These are phyloP conservation scores for Aspergillus novoparasiticus DNA, from an alignment of 2,329 filamentous ascomycete genomes.

Conservation along the genomic window DNA sequence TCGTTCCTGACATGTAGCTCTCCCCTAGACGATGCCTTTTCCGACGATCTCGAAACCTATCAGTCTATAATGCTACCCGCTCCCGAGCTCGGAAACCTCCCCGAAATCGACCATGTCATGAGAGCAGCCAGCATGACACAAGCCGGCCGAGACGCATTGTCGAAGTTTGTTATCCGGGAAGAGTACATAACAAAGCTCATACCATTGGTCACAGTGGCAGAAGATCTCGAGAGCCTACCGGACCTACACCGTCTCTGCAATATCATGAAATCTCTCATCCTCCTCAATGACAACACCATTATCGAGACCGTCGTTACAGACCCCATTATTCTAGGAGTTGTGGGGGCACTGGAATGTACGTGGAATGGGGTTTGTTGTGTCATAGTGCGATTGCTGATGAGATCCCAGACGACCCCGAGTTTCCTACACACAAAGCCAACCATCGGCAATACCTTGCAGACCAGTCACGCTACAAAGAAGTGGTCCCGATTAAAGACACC, in stretches of 20 bases:
- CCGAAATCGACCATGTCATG: conserved; percentile 83
- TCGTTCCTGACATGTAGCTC: conserved; percentile 6
- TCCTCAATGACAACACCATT: conserved; percentile 91
- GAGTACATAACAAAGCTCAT: conserved; percentile 87
- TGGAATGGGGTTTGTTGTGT: conserved; percentile 7
- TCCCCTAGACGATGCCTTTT: conserved; percentile 74
- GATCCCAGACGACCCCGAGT: conserved; percentile 80
- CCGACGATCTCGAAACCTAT: conserved; percentile 80
- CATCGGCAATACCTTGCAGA: conserved; percentile 91
- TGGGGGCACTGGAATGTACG: conserved; percentile 86
- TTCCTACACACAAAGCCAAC: conserved; percentile 95
- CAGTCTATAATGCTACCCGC: conserved; percentile 73
- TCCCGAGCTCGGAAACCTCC: conserved; percentile 78
- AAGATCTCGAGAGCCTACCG: conserved; percentile 82
- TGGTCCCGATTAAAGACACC: conserved; percentile 85
- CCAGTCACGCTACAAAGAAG: conserved; percentile 90
- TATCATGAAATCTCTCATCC: conserved; percentile 94
- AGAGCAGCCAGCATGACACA: conserved; percentile 74
- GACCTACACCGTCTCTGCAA: conserved; percentile 93
- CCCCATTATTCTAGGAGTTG: conserved; percentile 84
- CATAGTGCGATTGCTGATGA: conserved; percentile 31
- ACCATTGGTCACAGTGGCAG: conserved; percentile 82
- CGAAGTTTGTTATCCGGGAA: conserved; percentile 81
- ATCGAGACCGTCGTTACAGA: conserved; percentile 94
- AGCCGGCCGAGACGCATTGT: conserved; percentile 78